These are phyloP conservation scores for Pilatotrama ljubarskyi DNA, from an alignment of 768 basidiomycete genomes.

Conservation along the genomic window DNA sequence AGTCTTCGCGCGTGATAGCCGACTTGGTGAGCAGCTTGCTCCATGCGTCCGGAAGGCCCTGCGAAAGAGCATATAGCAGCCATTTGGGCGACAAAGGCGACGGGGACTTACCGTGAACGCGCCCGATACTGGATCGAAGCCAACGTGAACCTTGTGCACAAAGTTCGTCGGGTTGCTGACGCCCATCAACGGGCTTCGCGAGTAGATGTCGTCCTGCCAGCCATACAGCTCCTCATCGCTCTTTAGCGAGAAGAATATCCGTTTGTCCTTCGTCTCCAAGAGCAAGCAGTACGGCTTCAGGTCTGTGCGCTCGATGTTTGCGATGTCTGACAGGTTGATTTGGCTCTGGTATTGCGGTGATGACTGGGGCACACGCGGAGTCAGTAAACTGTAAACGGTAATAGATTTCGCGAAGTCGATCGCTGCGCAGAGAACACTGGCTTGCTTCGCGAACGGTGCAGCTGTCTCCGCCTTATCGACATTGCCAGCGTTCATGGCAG, in stretches of 20 bases:
- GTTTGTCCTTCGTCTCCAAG: conserved; percentile 82
- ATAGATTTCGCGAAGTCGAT: conserved; percentile 10
- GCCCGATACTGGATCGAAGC: conserved; percentile 91
- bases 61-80: not conserved
- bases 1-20: conserved; percentile 97
- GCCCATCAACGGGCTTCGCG: conserved; percentile 88
- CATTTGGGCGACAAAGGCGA: not conserved
- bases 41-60: conserved; percentile 99
- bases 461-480: not conserved
- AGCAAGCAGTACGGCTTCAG: conserved; percentile 92
- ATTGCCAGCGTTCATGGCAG: too few relatives aligned
- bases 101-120: conserved; percentile 82
- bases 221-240: conserved; percentile 96
- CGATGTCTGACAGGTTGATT: conserved; percentile 74
- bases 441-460: not conserved
- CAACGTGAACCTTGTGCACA: conserved; percentile 98
- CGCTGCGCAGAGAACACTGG: not conserved
- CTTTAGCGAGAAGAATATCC: conserved; percentile 80
- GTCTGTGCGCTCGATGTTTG: conserved; percentile 89
- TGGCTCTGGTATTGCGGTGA: conserved; percentile 51
- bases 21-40: conserved; percentile 94
- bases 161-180: conserved; percentile 96
- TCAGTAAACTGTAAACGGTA: not conserved
- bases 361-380: conserved; percentile 35
- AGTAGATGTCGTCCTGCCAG: conserved; percentile 98